Evolutionary conservation across 2,329 filamentous ascomycete genomes (phyloP).

Genomic region (Aureobasidium sp.): DNA sequence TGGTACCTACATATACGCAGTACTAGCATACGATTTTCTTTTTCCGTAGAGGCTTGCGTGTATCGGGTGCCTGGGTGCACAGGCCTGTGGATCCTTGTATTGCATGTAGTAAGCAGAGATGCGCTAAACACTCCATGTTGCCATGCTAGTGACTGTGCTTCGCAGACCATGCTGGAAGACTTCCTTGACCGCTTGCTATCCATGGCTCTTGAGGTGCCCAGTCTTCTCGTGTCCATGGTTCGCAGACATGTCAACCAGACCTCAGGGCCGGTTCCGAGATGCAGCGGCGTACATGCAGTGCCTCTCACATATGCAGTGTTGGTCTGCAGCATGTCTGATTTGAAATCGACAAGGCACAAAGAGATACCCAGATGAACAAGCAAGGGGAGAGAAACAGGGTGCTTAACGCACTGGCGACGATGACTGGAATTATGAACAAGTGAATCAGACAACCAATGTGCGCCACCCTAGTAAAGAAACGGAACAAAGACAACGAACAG

Average conservation of each 20-base stretch:
- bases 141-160: background rate
- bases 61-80: background rate
- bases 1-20: background rate
- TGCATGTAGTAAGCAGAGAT: background rate
- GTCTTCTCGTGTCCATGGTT: background rate
- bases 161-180: background rate
- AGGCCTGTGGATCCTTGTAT: background rate
- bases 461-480: slow-evolving; percentile 1
- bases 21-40: background rate
- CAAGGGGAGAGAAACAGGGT: background rate
- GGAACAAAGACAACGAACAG: background rate
- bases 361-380: background rate
- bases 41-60: background rate
- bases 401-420: background rate
- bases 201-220: background rate
- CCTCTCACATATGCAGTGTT: background rate
- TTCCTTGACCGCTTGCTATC: background rate
- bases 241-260: background rate
- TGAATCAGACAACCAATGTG: background rate
- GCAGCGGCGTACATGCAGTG: background rate
- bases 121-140: background rate
- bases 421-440: background rate
- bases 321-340: background rate
- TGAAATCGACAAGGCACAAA: background rate
- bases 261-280: background rate